Conservation (phyloP, 129 eudicot species). For the Glebionis coronaria region DNA sequence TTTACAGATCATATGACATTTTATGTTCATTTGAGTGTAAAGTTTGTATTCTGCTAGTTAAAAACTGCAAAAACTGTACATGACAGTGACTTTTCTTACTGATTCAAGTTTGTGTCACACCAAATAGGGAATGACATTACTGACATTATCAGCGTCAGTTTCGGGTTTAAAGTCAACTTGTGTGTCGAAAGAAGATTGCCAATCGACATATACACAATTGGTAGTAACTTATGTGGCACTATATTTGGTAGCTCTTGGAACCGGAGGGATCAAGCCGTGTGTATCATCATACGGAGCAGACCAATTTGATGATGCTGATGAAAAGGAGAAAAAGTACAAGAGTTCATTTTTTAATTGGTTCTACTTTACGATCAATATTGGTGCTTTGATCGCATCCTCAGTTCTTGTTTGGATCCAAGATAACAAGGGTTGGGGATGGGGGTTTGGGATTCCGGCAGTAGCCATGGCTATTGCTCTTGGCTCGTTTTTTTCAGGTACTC, state of each 20-base stretch:
- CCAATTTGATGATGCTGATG: slow-evolving; percentile 69
- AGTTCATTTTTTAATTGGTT: slow-evolving; percentile 69
- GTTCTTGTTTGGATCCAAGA: slow-evolving; percentile 73
- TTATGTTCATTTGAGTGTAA: neutral
- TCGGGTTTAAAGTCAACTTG: slow-evolving; percentile 54
- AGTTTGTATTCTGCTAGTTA: neutral
- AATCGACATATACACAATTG: slow-evolving; percentile 31
- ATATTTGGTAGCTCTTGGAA: slow-evolving; percentile 66
- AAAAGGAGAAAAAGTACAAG: slow-evolving; percentile 49
- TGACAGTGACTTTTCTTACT: too few species aligned
- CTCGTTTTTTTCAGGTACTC: slow-evolving; percentile 60
- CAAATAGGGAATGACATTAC: slow-evolving; percentile 61
- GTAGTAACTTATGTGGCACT: slow-evolving; percentile 43
- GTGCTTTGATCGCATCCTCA: slow-evolving; percentile 61
- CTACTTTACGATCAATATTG: slow-evolving; percentile 62
- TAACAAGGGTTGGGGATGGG: slow-evolving; percentile 78
- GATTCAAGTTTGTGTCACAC: slow-evolving; percentile 14
- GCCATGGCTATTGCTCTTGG: slow-evolving; percentile 69
- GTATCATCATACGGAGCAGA: slow-evolving; percentile 74
- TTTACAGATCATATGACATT: too few species aligned
- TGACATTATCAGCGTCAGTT: slow-evolving; percentile 60
- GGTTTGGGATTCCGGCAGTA: slow-evolving; percentile 74
- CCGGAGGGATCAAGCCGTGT: slow-evolving; percentile 71
- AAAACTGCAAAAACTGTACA: too few species aligned
- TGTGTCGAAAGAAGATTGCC: slow-evolving; percentile 38